A percentile compares a stretch with the other conserved stretches of the same genome.
Evolutionary conservation across 805 yeast genomes (phyloP).

Genomic region (Wickerhamomyces canadensis): DNA sequence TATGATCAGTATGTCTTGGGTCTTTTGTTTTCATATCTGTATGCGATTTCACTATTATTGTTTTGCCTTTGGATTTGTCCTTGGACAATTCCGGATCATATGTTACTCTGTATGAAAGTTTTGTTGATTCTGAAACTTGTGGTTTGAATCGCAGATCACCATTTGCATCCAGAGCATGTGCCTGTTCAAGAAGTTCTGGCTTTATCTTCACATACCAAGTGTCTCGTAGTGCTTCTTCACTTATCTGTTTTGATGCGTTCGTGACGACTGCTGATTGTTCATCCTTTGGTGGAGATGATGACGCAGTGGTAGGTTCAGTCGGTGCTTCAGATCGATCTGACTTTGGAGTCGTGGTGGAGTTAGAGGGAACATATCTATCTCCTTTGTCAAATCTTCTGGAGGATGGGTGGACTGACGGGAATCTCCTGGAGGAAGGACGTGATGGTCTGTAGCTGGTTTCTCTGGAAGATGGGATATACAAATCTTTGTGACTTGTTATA

Average conservation of each 20-base stretch:
- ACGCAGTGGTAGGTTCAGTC: neutral
- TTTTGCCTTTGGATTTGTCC: slow-evolving; percentile 33
- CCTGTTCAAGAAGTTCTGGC: slow-evolving; percentile 3
- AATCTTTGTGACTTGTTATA: slow-evolving; percentile 1
- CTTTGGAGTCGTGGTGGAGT: neutral
- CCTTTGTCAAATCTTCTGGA: neutral
- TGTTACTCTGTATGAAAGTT: slow-evolving; percentile 33
- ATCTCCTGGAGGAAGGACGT: neutral
- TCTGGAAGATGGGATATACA: slow-evolving; percentile 1
- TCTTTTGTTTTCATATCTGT: slow-evolving; percentile 25
- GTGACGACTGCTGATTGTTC: too few relatives aligned
- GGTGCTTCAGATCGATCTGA: neutral
- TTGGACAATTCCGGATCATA: slow-evolving; percentile 50
- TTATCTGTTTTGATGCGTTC: too few relatives aligned
- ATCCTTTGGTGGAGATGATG: neutral
- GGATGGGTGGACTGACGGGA: too few relatives aligned
- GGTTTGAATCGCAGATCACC: slow-evolving; percentile 7
- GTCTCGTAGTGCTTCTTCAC: too few relatives aligned
- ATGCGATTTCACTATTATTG: slow-evolving; percentile 25
- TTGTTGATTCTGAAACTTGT: slow-evolving; percentile 6
- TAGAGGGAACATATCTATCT: neutral
- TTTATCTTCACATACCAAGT: neutral
- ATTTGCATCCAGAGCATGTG: slow-evolving; percentile 2
- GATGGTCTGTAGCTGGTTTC: neutral
- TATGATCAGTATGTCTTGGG: slow-evolving; percentile 31